phyloP scores from a whole-genome alignment of 345 rosid species.

The Lenwebbia sp. region DNA sequence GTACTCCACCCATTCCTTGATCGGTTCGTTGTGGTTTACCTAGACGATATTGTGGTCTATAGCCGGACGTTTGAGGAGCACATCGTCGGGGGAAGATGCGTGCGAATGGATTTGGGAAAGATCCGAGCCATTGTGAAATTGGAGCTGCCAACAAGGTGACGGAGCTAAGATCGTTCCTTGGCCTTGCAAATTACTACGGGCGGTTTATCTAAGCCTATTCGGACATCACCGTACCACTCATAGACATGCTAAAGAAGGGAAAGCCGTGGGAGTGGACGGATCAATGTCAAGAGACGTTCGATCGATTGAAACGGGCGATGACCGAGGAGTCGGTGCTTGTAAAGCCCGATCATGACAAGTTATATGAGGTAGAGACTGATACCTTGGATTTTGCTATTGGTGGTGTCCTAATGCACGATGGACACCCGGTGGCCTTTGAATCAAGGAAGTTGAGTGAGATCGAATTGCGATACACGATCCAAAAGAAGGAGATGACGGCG shows the following conservation, averaged over 20 bases:
- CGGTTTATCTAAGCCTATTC: background rate
- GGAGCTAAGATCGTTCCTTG: background rate
- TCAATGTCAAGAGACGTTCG: background rate
- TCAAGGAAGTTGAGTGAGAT: background rate
- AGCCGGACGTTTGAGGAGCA: too few species aligned
- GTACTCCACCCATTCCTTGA: too few species aligned
- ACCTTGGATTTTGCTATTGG: background rate
- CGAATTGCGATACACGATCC: background rate
- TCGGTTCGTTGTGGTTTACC: too few species aligned
- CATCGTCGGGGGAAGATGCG: background rate
- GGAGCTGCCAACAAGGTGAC: background rate
- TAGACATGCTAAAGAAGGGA: background rate
- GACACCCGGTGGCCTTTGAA: background rate
- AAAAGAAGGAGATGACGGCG: background rate
- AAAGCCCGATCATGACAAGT: background rate
- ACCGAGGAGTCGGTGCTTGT: background rate
- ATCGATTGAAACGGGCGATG: background rate
- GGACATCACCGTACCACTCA: background rate
- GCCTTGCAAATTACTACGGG: background rate
- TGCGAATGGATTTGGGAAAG: background rate
- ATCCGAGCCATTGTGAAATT: accelerated
- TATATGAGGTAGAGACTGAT: background rate
- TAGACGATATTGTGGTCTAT: too few species aligned
- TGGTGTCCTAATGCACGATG: background rate
- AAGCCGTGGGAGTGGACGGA: accelerated